Base-by-base conservation (phyloP, 75 land plant genomes). In the Pinus albicaulis region DNA sequence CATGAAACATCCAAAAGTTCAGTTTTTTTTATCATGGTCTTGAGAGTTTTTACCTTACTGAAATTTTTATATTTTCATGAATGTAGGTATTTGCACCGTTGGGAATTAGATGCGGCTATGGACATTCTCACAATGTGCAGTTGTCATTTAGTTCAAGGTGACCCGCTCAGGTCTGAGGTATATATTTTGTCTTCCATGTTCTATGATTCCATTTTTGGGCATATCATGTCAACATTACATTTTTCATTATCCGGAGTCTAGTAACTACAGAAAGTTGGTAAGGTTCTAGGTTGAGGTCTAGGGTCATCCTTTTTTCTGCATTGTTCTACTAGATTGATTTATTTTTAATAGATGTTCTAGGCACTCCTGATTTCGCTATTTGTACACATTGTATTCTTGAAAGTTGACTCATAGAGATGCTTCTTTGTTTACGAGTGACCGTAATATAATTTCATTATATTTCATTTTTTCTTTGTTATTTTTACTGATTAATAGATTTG, bases 111-210 rank as follows among this genome's bases (percentile, higher is more conserved):
- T 86, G 83, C 92, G 76, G 98, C 98, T 26, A 88, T 98, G 75
- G 96, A 98, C 82, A 92, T 98, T 81, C 91, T 98, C 8, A 95
- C 98, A 19, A 98, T 98, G 96, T 95, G 99, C 80, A 87, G 89
- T 73, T 98, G 98, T 88, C 99, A 98, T 81, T 79, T 98, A 76
- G 79, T 78, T 71, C 74, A 82, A 26, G 76, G 76, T 69, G 92
- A 93, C 77, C 87, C 91, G 4, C 25, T 98, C 34, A 83, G 83
- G 71, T 72, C 70, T 73, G 92, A 93, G 98, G 99, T 98, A 74
- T 72, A 20, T 71, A 12, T 17, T 6, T 31, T 17, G 8, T 41
- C 34, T 68, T 5, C 71, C 10, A 20, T 66, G 11, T 38, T 28
- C 17, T 31, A 7, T 28, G 20, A 17, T 31, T 63, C 24, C 34